Base-by-base conservation (phyloP, 768 basidiomycete species). In the Lanmaoa pseudosensibilis region DNA sequence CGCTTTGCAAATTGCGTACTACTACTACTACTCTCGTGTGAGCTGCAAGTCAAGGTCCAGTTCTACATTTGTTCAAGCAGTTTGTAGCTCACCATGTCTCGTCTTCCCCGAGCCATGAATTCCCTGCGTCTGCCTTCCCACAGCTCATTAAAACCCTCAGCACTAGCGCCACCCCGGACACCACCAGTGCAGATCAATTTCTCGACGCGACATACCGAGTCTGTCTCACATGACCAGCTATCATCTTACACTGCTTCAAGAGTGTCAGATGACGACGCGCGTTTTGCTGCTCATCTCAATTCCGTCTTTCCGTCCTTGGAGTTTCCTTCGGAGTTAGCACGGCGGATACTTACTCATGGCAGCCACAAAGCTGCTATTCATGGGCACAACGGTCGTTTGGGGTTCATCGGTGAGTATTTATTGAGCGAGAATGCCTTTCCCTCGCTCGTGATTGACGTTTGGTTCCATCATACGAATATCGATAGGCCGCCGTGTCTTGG, bases 311-410 rank as follows among this genome's bases (percentile, higher is more conserved):
- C 80, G 5, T 81, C 86, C 15, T 75, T 93, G 46, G 74, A 81
- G 47, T 93, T 94, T 69, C 83, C 88, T 13, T 76, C 78, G 5
- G 86, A 88, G 60, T 76, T 92, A 45, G 87, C 89, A 9, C 78
- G 78, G 60, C 83, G 91, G 56, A 78, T 90, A 58, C 74, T 93
- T 60, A 94, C 92, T 3, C 92, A 94, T 67, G 78, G 79, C 8
- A 90, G 88, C 72, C 91, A 90, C 72, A 81, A 77, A 46, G 76
- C 82, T 52, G 86, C 89, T 30, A 59, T 69, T 46, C 70, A 78
- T 50, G 88, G 91, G 2, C 88, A 92, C 68, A 92, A 92, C 63
- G 83, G 80, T 45, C 83, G 83, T 11, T 73, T 89, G 44, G 76
- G 80, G 40, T 94, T 93, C 64, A 77, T 91, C 30, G 92, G 90